Conservation (phyloP, 352 stramenopile species). For the Pythium folliculosum region DNA sequence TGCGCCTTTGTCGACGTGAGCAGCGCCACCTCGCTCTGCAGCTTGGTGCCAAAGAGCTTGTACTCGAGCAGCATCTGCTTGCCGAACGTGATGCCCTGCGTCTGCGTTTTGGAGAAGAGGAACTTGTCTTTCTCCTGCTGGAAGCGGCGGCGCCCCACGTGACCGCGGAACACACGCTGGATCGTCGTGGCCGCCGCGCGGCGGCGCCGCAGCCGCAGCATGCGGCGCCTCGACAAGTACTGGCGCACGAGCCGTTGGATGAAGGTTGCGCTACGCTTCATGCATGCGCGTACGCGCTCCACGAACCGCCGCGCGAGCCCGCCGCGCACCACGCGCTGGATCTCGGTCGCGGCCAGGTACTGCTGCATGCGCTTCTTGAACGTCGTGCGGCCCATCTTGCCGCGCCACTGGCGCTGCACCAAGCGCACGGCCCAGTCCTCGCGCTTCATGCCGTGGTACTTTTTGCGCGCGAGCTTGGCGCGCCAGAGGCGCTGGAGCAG, state of each 20-base stretch:
- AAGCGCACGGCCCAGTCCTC: conserved; percentile 91
- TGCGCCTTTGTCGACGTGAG: conserved; percentile 89
- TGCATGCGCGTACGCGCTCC: conserved; percentile 41
- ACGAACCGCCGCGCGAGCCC: conserved; percentile 68
- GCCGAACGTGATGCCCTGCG: conserved; percentile 93
- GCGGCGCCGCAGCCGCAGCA: conserved; percentile 49
- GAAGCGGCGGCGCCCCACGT: conserved; percentile 80
- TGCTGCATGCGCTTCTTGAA: conserved; percentile 75
- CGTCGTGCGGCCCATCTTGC: conserved; percentile 83
- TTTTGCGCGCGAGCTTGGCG: conserved; percentile 75
- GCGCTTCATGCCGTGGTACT: conserved; percentile 75
- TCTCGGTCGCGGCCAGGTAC: conserved; percentile 76
- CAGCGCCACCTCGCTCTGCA: conserved; percentile 93
- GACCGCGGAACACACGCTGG: conserved; percentile 90
- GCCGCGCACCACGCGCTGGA: conserved; percentile 89
- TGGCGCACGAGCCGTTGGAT: conserved; percentile 86
- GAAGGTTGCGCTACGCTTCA: conserved; percentile 54
- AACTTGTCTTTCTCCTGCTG: conserved; percentile 92
- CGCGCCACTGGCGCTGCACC: conserved; percentile 91
- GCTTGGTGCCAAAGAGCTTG: conserved; percentile 92
- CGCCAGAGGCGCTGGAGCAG: conserved; percentile 89
- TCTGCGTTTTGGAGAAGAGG: conserved; percentile 93
- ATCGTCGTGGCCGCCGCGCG: conserved; percentile 73
- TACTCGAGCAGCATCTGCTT: conserved; percentile 96
- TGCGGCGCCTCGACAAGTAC: conserved; percentile 50